These are phyloP conservation scores for Lumnitzera racemosa DNA, from an alignment of 345 rosid genomes.

Conservation along the genomic window DNA sequence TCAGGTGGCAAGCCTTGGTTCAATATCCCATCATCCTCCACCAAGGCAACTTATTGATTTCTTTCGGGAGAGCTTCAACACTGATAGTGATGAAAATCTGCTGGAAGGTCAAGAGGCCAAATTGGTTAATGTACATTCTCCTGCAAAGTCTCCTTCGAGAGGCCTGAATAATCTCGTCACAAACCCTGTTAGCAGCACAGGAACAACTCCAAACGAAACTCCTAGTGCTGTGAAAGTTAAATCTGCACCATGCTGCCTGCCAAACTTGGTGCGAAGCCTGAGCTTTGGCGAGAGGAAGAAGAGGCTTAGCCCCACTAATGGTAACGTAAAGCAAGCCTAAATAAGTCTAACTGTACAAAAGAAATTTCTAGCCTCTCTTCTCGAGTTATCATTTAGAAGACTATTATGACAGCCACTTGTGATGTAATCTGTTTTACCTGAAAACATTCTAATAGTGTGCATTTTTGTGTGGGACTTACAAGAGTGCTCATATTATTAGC, in stretches of 20 bases:
- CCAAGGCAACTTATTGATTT: slow-evolving; percentile 49
- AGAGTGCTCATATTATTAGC: too few relatives aligned
- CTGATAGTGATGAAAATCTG: slow-evolving; percentile 2
- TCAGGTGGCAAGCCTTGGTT: slow-evolving; percentile 1
- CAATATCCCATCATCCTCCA: slow-evolving; percentile 19
- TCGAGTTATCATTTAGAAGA: too few relatives aligned
- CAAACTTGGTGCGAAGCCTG: slow-evolving; percentile 32
- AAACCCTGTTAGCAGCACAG: slow-evolving; percentile 15
- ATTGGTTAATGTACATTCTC: slow-evolving; percentile 5
- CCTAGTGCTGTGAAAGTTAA: slow-evolving; percentile 15
- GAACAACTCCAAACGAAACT: slow-evolving; percentile 11
- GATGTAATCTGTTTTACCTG: too few relatives aligned
- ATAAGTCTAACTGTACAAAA: too few relatives aligned
- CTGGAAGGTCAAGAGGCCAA: slow-evolving; percentile 11
- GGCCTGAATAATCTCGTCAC: slow-evolving; percentile 14
- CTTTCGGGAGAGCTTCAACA: slow-evolving; percentile 36
- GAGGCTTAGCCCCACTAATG: slow-evolving; percentile 18
- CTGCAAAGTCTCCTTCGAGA: slow-evolving; percentile 11
- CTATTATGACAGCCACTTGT: too few relatives aligned
- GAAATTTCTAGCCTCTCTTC: too few relatives aligned
- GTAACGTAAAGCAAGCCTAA: neutral
- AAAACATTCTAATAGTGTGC: too few relatives aligned
- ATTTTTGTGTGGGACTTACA: too few relatives aligned
- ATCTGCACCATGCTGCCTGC: slow-evolving; percentile 38
- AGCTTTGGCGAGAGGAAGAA: slow-evolving; percentile 40